Evolutionary conservation across 495 filamentous ascomycete species (phyloP).

Genomic region (Penicillium parvum): DNA sequence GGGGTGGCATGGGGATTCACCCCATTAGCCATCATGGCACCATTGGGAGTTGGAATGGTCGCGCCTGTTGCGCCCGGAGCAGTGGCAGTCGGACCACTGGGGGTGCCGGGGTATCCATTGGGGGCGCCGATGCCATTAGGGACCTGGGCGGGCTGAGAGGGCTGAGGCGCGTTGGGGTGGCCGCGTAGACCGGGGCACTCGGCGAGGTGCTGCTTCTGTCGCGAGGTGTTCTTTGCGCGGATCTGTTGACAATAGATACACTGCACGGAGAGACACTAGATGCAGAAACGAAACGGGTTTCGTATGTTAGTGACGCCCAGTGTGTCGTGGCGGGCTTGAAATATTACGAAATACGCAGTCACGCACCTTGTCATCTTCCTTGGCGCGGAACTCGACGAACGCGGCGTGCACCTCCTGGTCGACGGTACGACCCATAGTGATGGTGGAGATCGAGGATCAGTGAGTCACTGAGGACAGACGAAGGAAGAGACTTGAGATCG

Average conservation of each 20-base stretch:
- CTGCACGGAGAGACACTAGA: slow-evolving; percentile 54
- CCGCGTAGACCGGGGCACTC: slow-evolving; percentile 51
- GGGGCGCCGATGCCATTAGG: slow-evolving; percentile 42
- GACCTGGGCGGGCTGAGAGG: slow-evolving; percentile 35
- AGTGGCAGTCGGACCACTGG: slow-evolving; percentile 36
- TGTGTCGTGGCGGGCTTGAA: slow-evolving; percentile 29
- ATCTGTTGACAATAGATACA: slow-evolving; percentile 58
- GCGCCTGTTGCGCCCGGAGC: slow-evolving; percentile 32
- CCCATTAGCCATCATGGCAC: slow-evolving; percentile 42
- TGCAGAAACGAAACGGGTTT: slow-evolving; percentile 21
- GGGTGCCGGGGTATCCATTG: slow-evolving; percentile 47
- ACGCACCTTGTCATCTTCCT: slow-evolving; percentile 58
- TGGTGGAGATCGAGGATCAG: slow-evolving; percentile 16
- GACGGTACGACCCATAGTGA: slow-evolving; percentile 52
- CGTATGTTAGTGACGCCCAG: slow-evolving; percentile 31
- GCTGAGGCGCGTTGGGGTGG: slow-evolving; percentile 41
- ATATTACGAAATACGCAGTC: slow-evolving; percentile 49
- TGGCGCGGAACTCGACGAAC: slow-evolving; percentile 57
- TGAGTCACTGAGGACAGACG: background rate
- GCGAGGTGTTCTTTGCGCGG: slow-evolving; percentile 55
- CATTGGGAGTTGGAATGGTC: slow-evolving; percentile 38
- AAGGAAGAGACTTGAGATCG: no score
- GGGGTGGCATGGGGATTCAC: slow-evolving; percentile 44
- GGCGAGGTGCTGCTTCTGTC: slow-evolving; percentile 53
- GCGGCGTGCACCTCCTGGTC: slow-evolving; percentile 56